Base-by-base conservation (phyloP, 2,329 filamentous ascomycete species). In the Dothistroma pini region DNA sequence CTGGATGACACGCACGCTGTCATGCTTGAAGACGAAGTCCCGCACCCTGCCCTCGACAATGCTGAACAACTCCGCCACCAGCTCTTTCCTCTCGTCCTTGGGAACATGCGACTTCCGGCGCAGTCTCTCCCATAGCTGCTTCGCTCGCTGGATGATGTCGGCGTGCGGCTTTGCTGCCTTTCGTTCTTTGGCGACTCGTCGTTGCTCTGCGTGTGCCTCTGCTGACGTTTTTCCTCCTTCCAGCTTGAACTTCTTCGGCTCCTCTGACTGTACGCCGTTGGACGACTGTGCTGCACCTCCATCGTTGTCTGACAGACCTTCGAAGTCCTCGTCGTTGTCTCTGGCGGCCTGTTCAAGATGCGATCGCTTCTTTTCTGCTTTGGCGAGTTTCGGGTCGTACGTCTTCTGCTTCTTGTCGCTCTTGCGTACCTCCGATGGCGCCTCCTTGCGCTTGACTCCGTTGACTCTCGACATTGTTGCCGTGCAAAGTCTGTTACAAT, bases 11-110 rank as follows among this genome's bases (percentile, higher is more conserved):
- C 95, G 86, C n/a, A 96, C 93, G 38, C 92, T 91, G 75, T 99
- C 95, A 76, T 99, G 95, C 84, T 99, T 99, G 79, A 99, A 90
- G 21, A 97, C 93, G 68, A 97, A 96, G 64, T 97, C 95, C 77
- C 91, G 91, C 70, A 97, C 89, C 60, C 90, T 86, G 57, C 93
- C 93, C 25, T 90, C 95, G 70, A 97, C 90, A 72, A 99, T 96
- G 60, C 84, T 83, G 76, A 96, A 97, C 29, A 99, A 84, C 79
- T 99, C 93, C 62, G 88, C 85, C 53, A 97, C 89, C 47, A 99
- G 84, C 74, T 89, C 84, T 76, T 93, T 89, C 64, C 95, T 86
- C 80, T 99, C 93, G 44, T 96, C 90, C 70, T 89, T 87, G 47
- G 92, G 89, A 1, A 99, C 91, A 71, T 97, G 91, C 2, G 93